Base-by-base conservation (phyloP, 2,329 filamentous ascomycete species). In the Pseudogymnoascus sp. region DNA sequence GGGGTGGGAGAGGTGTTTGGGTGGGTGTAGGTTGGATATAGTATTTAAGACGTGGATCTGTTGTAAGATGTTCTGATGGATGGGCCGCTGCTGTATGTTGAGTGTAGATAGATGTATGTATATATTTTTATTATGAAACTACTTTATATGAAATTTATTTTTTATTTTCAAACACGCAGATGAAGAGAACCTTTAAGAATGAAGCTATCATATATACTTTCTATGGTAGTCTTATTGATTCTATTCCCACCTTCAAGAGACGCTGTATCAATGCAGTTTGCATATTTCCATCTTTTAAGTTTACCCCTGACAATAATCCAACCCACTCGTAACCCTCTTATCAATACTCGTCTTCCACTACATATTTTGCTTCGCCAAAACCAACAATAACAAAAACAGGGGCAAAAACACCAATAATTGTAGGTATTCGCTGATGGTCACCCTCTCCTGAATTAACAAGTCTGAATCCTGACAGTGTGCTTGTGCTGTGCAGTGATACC, bases 11-110 rank as follows among this genome's bases (percentile, higher is more conserved):
- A 45, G 21, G 41, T 48, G 41, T 48, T 48, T 48, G 41, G 41
- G 41, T 48, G 41, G 41, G 41, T 48, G n/a, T 48, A 48, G 23
- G 13, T 52, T 30, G 41, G 41, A 52, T 52, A 30, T 52, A n/a
- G n/a, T n/a, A n/a, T n/a, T n/a, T 52, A 28, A 52, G 41, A 52
- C 7, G 21, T 52, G 23, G n/a, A 18, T 30, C 4, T 30, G 41
- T 52, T 52, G 39, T 8, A 7, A 7, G 13, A 5, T 48, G 7
- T 13, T 9, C 13, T 28, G 3, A 4, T 48, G 21, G 39, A 8
- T 48, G 7, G 21, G 39, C n/a, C 18, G 8, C 8, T 28, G 8
- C 8, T 28, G 41, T 52, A 30, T 52, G 41, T 52, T 52, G 23
- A 30, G 9, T 52, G 8, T 15, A 30, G n/a, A n/a, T n/a, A n/a